A percentile compares a stretch with the other conserved stretches of the same genome.
These are phyloP conservation scores for Rhizophora mangle DNA, from an alignment of 345 rosid genomes.

Conservation along the genomic window DNA sequence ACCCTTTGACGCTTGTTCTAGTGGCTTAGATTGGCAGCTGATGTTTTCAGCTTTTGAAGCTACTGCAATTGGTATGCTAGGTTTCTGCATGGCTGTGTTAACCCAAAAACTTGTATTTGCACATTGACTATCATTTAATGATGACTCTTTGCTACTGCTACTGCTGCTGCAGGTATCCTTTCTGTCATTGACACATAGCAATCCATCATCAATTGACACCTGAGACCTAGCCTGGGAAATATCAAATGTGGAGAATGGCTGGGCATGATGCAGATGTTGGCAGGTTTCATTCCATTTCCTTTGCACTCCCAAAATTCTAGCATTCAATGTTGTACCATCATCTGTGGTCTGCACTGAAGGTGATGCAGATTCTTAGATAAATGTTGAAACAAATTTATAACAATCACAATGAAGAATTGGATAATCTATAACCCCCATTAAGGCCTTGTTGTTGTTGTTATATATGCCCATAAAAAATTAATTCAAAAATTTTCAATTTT, in stretches of 20 bases:
- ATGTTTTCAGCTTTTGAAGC: constrained; percentile 19
- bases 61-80: constrained; percentile 3
- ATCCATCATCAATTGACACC: constrained; percentile 22
- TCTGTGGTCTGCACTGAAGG: constrained; percentile 61
- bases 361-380: constrained; percentile 40
- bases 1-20: constrained; percentile 21
- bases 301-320: constrained; percentile 37
- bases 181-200: constrained; percentile 8
- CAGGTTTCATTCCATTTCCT: constrained; percentile 63
- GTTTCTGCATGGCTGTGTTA: constrained; percentile 10
- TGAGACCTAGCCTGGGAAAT: constrained; percentile 29
- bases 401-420: too few species aligned
- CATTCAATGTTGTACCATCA: constrained; percentile 38
- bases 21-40: constrained; percentile 24
- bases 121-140: constrained; percentile 5
- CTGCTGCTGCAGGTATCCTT: constrained; percentile 9
- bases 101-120: constrained; percentile 9
- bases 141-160: constrained; percentile 8
- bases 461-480: not conserved
- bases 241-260: constrained; percentile 34
- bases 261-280: constrained; percentile 47
- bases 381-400: not conserved
- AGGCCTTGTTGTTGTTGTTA: too few species aligned
- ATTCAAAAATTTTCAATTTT: constrained; percentile 12
- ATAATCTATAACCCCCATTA: too few species aligned